A percentile compares a stretch with the other conserved stretches of the same genome.
phyloP scores from a whole-genome alignment of 129 eudicot genomes.

The Flaveria robusta region DNA sequence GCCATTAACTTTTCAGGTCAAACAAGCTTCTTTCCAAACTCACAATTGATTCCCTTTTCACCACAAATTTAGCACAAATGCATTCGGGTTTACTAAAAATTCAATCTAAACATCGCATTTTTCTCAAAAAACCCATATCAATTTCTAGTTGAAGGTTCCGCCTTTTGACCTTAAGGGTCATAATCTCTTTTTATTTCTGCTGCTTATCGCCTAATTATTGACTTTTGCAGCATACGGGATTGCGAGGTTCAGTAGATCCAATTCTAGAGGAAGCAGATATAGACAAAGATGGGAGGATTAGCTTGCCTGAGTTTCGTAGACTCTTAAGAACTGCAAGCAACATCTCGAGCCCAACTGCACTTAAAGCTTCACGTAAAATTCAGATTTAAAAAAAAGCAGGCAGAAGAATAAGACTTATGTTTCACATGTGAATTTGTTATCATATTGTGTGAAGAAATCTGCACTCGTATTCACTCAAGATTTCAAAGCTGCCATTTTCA shows the following conservation, averaged over 20 bases:
- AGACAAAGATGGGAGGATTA: slow-evolving; percentile 88
- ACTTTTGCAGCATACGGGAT: slow-evolving; percentile 69
- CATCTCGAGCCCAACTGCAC: slow-evolving; percentile 45
- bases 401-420: slow-evolving; percentile 7
- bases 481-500: slow-evolving; percentile 25
- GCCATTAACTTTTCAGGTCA: slow-evolving; percentile 14
- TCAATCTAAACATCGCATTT: neutral
- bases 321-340: slow-evolving; percentile 88
- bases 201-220: neutral
- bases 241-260: slow-evolving; percentile 85
- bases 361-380: slow-evolving; percentile 23
- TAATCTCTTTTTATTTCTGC: neutral
- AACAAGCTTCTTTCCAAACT: neutral
- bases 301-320: slow-evolving; percentile 82
- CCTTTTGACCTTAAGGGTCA: neutral
- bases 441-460: slow-evolving; percentile 20
- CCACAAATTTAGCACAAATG: neutral
- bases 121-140: neutral
- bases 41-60: neutral
- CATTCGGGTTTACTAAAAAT: neutral
- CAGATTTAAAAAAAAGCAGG: slow-evolving; percentile 14
- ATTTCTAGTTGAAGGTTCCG: neutral
- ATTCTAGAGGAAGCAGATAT: slow-evolving; percentile 89
- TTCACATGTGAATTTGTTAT: slow-evolving; percentile 26
- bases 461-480: slow-evolving; percentile 8